Evolutionary conservation across 306 rosid species (phyloP), one percentile per base, ranked within the genome.

Genomic region (Trifolium fragiferum): DNA sequence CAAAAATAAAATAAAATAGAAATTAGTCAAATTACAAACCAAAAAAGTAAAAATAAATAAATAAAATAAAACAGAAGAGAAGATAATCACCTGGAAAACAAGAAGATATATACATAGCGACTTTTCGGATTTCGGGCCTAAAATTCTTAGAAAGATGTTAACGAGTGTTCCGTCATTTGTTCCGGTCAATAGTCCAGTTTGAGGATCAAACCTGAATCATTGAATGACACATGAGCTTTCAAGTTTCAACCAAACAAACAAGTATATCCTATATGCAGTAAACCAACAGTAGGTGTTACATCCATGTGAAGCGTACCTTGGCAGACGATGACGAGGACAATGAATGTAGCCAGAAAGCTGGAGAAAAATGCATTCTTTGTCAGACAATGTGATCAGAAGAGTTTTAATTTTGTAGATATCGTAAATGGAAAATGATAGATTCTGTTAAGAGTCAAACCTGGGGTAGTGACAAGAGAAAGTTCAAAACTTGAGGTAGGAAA

Each of bases 131-230:
- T 79, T 86, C 78, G 71, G 78, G 71, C 99, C 96, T 30, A 92
- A 88, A 49, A 25, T 76, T 81, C 99, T 88, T 66, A 94, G 79
- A 82, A 89, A 92, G 71, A 92, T 76, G 86, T 94, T 94, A 21
- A 94, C 97, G 0, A 94, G 97, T n/a, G 99, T 94, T 68, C 99
- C 99, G 54, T 94, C 99, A n/a, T 86, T 90, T 79, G 99, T 94
- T 68, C 99, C 99, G 16, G 99, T 92, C 75, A 94, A 82, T 61
- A 92, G 82, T 58, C 96, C 88, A 74, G 95, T 92, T 62, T 74
- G 85, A 74, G 99, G 94, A 72, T 92, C 96, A 81, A 90, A 94
- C 85, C 99, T 94, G 82, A 67, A 75, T 53, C 55, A 67, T 66
- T 35, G 64, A 18, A 68, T 32, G 25, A 77, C 40, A 41, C 5